Evolutionary conservation across 1,284 basidiomycete species (phyloP).

Genomic region (Heterobasidion occidentale): DNA sequence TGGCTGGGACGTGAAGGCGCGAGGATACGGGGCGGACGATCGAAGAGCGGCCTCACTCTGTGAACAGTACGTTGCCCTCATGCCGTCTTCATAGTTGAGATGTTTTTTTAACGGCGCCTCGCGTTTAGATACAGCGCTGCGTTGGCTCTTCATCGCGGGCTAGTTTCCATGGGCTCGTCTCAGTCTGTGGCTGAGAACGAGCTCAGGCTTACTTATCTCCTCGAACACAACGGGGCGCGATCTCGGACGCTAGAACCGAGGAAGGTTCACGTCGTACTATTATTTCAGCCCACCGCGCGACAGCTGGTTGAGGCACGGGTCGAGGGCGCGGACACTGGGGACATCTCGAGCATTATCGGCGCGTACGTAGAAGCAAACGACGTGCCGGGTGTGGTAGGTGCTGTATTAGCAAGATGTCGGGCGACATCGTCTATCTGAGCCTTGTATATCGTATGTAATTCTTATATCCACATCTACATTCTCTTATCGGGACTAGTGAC

Average conservation of each 20-base stretch:
- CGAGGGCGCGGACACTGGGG: slow-evolving; percentile 38
- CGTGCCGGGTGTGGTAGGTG: slow-evolving; percentile 61
- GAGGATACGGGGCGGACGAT: slow-evolving; percentile 60
- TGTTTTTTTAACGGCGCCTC: slow-evolving; percentile 2
- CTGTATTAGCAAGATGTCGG: slow-evolving; percentile 38
- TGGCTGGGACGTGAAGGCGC: slow-evolving; percentile 58
- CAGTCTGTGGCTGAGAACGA: slow-evolving; percentile 65
- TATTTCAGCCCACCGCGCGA: slow-evolving; percentile 63
- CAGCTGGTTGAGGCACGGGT: slow-evolving; percentile 52
- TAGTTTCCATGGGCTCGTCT: slow-evolving; percentile 54
- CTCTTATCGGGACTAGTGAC: no score
- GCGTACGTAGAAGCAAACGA: slow-evolving; percentile 62
- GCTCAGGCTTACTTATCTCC: slow-evolving; percentile 57
- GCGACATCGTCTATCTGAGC: neutral
- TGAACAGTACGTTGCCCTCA: slow-evolving; percentile 45
- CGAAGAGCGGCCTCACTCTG: slow-evolving; percentile 41
- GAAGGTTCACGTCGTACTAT: slow-evolving; percentile 41
- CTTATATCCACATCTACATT: no score
- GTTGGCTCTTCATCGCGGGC: slow-evolving; percentile 52
- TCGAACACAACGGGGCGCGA: slow-evolving; percentile 21
- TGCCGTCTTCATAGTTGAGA: neutral
- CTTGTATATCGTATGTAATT: no score
- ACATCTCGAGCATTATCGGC: slow-evolving; percentile 55
- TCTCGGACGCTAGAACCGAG: slow-evolving; percentile 13
- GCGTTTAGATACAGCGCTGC: slow-evolving; percentile 59